phyloP scores from a whole-genome alignment of 129 eudicot species.

The Flaveria sonorensis region DNA sequence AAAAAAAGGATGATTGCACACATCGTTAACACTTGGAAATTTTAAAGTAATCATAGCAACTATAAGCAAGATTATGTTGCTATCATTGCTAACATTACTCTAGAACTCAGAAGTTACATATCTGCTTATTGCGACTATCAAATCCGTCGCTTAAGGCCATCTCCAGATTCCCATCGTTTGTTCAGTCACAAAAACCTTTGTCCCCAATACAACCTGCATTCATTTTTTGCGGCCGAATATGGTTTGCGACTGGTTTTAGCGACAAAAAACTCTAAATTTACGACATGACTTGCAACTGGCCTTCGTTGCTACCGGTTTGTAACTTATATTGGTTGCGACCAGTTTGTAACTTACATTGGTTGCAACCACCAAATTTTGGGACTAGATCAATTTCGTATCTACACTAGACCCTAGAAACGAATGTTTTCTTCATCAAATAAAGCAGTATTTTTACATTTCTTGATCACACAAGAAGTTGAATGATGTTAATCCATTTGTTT shows the following conservation, averaged over 20 bases:
- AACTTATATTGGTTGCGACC: no score
- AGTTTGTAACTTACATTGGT: no score
- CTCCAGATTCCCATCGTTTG: not conserved
- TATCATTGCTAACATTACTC: not conserved
- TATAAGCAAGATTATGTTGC: not conserved
- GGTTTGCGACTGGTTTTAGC: not conserved
- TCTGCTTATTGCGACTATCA: not conserved
- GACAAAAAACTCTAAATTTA: not conserved
- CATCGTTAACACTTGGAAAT: not conserved
- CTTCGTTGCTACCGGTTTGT: no score
- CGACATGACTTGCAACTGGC: not conserved
- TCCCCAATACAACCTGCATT: not conserved
- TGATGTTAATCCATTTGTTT: slow-evolving; percentile 16
- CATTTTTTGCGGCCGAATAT: no score
- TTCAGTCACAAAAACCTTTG: not conserved
- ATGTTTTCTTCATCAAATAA: not conserved
- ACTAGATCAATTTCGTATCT: not conserved
- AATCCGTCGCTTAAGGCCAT: not conserved
- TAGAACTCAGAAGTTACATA: not conserved
- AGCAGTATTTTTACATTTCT: not conserved
- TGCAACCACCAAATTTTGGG: not conserved
- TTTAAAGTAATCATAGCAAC: not conserved
- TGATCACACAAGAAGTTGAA: slow-evolving; percentile 4
- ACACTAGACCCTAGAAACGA: not conserved
- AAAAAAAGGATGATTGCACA: not conserved